These are phyloP conservation scores for Annulohypoxylon moriforme DNA, from an alignment of 495 filamentous ascomycete genomes.

Conservation along the genomic window DNA sequence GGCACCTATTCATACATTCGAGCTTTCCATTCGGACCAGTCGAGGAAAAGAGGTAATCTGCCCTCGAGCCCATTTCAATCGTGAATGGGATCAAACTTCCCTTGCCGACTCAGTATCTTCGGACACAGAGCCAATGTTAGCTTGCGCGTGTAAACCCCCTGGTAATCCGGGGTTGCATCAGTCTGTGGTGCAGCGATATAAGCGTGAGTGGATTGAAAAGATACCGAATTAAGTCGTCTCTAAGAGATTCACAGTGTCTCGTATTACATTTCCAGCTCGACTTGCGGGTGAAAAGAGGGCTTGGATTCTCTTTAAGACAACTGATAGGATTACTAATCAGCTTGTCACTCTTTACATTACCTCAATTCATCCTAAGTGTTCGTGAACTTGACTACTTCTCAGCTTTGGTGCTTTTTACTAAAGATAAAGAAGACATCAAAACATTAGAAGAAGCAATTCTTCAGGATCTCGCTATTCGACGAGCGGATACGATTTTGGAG, in stretches of 20 bases:
- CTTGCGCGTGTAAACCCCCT: not conserved
- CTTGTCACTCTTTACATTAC: slow-evolving; percentile 10
- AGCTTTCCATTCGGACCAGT: not conserved
- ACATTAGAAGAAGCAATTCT: slow-evolving; percentile 1
- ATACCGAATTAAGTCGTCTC: not conserved
- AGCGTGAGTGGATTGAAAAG: not conserved
- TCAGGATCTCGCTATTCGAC: slow-evolving; percentile 10
- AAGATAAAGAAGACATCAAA: not conserved
- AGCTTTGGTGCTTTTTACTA: not conserved
- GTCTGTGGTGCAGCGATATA: not conserved
- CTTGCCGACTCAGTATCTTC: not conserved
- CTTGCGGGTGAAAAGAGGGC: not conserved
- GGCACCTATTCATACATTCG: not conserved
- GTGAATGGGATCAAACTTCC: not conserved
- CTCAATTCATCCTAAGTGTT: slow-evolving; percentile 2
- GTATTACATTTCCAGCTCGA: slow-evolving; percentile 5
- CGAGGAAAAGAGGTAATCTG: slow-evolving; percentile 4
- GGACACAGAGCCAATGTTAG: not conserved
- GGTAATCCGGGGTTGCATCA: not conserved
- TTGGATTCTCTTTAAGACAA: slow-evolving; percentile 5
- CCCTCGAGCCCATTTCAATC: not conserved
- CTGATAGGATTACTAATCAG: not conserved
- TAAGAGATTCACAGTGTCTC: not conserved
- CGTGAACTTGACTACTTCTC: not conserved
- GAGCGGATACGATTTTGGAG: not conserved